Base-by-base conservation (phyloP, 768 basidiomycete species). In the Amylocystis lapponica region DNA sequence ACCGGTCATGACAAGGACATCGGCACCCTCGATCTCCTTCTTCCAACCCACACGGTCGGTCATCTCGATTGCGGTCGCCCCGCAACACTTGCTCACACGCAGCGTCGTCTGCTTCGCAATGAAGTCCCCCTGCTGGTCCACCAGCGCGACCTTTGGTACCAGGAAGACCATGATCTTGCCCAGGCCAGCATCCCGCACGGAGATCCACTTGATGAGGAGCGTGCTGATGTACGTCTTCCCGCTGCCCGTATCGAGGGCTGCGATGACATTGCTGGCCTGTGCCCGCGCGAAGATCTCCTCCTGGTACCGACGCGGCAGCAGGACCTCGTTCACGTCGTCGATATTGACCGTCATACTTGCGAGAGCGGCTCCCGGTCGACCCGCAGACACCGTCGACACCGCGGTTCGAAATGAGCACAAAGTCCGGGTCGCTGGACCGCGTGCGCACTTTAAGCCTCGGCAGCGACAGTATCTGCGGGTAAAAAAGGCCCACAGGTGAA, bases 1-100 rank as follows among this genome's bases (percentile, higher is more conserved):
- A 88, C 86, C 79, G 10, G 92, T 93, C 80, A 91, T 86, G 2
- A 95, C 87, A 43, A 90, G 72, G 7, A 92, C 82, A 59, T 92
- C 87, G 31, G 78, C 65, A 5, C 66, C 60, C 44, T 73, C 66
- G 39, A 93, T 78, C 43, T 80, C 73, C 27, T 66, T 67, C 52
- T 64, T 70, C 90, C 89, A 93, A 37, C 71, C 72, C 11, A 54
- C 52, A 41, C 80, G 67, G 54, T 92, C 79, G 32, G 81, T 76
- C 46, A 86, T 70, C 51, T 85, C 79, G 41, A 87, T 67, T n/a
- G 83, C 79, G 30, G 82, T 66, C 7, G 77, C 75, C 13, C 90
- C 91, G 48, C 80, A 76, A 21, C 88, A 73, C 54, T 81, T 81
- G 22, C 71, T 64, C 17, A 91, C 81, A 29, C 76, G 76, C 32